Percentiles rank a stretch among this genome's conserved stretches.
phyloP scores from a whole-genome alignment of 2,329 filamentous ascomycete genomes.

The Chalaropsis ovoidea region DNA sequence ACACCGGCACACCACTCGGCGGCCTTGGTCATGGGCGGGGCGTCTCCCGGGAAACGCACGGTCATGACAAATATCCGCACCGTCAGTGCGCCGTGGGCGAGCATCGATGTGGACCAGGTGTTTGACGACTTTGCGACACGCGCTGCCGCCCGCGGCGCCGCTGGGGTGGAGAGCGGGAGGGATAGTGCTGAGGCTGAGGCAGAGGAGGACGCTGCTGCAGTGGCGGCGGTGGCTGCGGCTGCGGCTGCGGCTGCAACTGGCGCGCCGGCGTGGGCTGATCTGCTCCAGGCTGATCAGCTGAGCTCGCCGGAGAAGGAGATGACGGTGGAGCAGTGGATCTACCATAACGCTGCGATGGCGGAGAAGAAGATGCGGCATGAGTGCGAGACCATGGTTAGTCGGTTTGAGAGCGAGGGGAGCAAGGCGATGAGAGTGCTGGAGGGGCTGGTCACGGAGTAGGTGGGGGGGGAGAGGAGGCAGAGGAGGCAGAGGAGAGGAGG shows the following conservation, averaged over 20 bases:
- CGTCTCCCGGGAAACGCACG: conserved; percentile 20
- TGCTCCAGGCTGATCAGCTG: conserved; percentile 51
- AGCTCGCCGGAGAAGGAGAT: conserved; percentile 72
- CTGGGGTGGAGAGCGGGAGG: background rate
- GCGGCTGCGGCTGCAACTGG: conserved; percentile 31
- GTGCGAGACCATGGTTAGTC: conserved; percentile 70
- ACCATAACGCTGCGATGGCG: conserved; percentile 66
- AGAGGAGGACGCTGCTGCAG: background rate
- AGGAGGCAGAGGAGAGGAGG: background rate
- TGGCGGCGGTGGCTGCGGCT: background rate
- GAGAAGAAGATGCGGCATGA: conserved; percentile 69
- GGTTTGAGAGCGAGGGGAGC: conserved; percentile 74
- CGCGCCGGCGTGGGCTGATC: conserved; percentile 42
- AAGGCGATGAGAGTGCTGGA: conserved; percentile 69
- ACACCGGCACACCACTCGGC: background rate
- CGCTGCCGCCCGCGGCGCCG: background rate
- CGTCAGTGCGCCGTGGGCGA: conserved; percentile 52
- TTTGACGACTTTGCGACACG: conserved; percentile 39
- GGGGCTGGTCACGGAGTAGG: conserved; percentile 50
- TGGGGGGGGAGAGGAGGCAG: conserved; percentile 26
- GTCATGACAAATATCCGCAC: conserved; percentile 39
- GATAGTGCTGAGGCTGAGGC: background rate
- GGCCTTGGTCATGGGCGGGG: background rate
- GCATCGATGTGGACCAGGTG: conserved; percentile 65
- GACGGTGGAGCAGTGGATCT: conserved; percentile 90